Base-by-base conservation (phyloP, 176 grass and related monocot genomes). In the Panicum miliaceum region DNA sequence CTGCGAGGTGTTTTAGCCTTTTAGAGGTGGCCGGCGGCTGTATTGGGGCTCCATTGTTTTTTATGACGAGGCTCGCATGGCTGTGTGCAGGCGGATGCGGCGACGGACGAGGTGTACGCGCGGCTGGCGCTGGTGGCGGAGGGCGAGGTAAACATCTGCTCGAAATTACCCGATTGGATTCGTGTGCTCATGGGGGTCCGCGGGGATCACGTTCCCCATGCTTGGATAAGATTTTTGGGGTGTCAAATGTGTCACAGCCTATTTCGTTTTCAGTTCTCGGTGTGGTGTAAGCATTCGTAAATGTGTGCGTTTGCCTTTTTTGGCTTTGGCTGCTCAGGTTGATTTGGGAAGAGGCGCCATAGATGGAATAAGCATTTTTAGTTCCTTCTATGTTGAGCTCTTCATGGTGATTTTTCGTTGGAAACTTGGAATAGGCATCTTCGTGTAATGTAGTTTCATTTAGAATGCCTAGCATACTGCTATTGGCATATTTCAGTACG, bases 51-150 rank as follows among this genome's bases (percentile, higher is more conserved):
- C 43, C 59, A 68, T 64, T 61, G 48, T 32, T 34, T 59, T 79
- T 75, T 54, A 52, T 64, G 77, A 58, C 13, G 11, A 8, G 35
- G 61, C 20, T 67, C 26, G 19, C 26, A 37, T 67, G 64, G 57
- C 53, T 92, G 12, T 77, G 71, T 61, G 83, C 91, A 99, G 96
- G 96, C 96, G 84, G 96, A 99, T 92, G 78, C 74, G 66, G 88
- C 78, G 73, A 99, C 96, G 35, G 93, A 99, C 16, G 96, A 99
- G 89, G 93, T 96, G 75, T 99, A 91, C 80, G 88, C 91, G 34
- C 93, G 86, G 40, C 91, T 99, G 84, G 92, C 91, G 57, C 81
- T 99, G 52, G 87, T 91, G 9, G 88, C 93, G 3, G 91, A 92
- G 84, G 86, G 64, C 59, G 91, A 99, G 93, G 97, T 99, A 71